Percentiles rank a stretch among this genome's conserved stretches.
phyloP scores from a whole-genome alignment of 179 eudicot species.

The Spinacia oleracea region DNA sequence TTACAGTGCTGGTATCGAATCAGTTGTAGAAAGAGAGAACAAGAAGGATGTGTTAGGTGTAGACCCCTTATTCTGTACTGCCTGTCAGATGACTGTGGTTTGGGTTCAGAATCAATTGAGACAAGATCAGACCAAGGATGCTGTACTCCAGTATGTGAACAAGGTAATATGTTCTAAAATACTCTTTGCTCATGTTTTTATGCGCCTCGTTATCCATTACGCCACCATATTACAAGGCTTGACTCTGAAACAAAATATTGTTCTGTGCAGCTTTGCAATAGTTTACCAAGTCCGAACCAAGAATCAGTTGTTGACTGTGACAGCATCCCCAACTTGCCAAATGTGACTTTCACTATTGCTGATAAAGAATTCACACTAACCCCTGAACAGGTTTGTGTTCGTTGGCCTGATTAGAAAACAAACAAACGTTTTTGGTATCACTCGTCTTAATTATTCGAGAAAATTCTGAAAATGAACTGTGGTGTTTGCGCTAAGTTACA shows the following conservation, averaged over 20 bases:
- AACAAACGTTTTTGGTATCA: background rate
- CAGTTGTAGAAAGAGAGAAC: slow-evolving; percentile 57
- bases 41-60: slow-evolving; percentile 24
- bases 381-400: slow-evolving; percentile 65
- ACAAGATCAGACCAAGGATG: slow-evolving; percentile 54
- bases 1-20: slow-evolving; percentile 55
- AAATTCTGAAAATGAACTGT: background rate
- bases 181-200: background rate
- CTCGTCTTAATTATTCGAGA: background rate
- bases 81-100: slow-evolving; percentile 74
- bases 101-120: slow-evolving; percentile 70
- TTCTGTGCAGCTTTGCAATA: slow-evolving; percentile 66
- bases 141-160: slow-evolving; percentile 54
- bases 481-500: background rate
- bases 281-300: slow-evolving; percentile 75
- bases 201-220: background rate
- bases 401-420: background rate
- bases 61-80: slow-evolving; percentile 50
- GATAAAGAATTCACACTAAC: slow-evolving; percentile 52
- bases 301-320: slow-evolving; percentile 63
- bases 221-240: background rate
- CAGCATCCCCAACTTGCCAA: slow-evolving; percentile 52
- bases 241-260: slow-evolving; percentile 7
- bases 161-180: slow-evolving; percentile 40
- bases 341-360: slow-evolving; percentile 68